These are phyloP conservation scores for Fusarium aywerte DNA, from an alignment of 2,329 filamentous ascomycete species.

Conservation along the genomic window DNA sequence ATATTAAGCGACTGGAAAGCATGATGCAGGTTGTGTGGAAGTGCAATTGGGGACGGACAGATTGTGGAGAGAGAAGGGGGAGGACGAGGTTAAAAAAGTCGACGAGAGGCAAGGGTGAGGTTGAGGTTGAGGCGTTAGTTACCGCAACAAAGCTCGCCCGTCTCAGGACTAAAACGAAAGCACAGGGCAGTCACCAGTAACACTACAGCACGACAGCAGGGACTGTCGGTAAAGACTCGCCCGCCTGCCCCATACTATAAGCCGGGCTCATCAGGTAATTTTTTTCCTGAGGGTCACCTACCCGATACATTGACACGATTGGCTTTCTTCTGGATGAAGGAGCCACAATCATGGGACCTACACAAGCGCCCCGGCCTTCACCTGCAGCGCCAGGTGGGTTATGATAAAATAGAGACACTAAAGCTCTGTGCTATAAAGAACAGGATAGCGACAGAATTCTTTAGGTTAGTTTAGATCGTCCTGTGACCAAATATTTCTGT, in stretches of 20 bases:
- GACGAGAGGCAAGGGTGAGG: slow-evolving; percentile 34
- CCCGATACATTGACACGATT: slow-evolving; percentile 20
- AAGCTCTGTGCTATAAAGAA: too few species aligned
- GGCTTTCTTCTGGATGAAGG: slow-evolving; percentile 14
- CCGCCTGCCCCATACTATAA: slow-evolving; percentile 14
- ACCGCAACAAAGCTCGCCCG: slow-evolving; percentile 42
- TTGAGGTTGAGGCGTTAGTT: slow-evolving; percentile 39
- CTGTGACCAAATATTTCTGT: too few species aligned
- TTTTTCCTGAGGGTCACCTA: slow-evolving; percentile 30
- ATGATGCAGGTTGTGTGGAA: slow-evolving; percentile 55
- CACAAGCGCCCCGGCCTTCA: background rate
- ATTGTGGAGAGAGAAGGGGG: slow-evolving; percentile 38
- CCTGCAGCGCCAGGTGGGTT: too few species aligned
- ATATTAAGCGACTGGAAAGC: slow-evolving; percentile 71
- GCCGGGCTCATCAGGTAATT: slow-evolving; percentile 39
- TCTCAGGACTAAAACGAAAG: slow-evolving; percentile 26
- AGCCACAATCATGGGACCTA: background rate
- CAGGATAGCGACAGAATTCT: too few species aligned
- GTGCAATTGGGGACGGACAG: slow-evolving; percentile 42
- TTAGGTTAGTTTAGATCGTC: too few species aligned
- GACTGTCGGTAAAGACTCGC: slow-evolving; percentile 44
- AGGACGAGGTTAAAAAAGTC: slow-evolving; percentile 39
- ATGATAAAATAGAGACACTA: too few species aligned
- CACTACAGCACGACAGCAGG: slow-evolving; percentile 24
- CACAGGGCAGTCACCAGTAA: slow-evolving; percentile 27